Percentiles rank a stretch among this genome's conserved stretches.
Conservation (phyloP, 106 monocot species). For the Cymbidium sinense region DNA sequence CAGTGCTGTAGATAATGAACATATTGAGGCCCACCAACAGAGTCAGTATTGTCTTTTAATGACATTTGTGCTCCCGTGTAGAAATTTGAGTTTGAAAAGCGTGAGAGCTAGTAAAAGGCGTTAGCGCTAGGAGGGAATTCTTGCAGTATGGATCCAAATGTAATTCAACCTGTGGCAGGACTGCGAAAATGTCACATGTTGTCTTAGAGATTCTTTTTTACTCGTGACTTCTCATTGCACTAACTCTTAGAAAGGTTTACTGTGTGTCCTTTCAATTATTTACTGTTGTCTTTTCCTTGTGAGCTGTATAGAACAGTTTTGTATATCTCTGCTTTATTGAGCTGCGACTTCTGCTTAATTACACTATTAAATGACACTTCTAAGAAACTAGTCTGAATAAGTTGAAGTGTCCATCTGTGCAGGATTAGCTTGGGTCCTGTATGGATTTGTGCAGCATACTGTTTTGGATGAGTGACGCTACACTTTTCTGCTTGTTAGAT, state of each 20-base stretch:
- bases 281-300: not conserved
- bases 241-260: not conserved
- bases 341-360: not conserved
- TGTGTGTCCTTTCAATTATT: not conserved
- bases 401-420: not conserved
- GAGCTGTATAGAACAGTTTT: not conserved
- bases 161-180: not conserved
- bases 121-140: not conserved
- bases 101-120: not conserved
- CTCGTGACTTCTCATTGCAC: conserved; percentile 12
- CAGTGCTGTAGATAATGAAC: too few species aligned
- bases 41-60: too few species aligned
- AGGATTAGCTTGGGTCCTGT: not conserved
- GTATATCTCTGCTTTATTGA: not conserved
- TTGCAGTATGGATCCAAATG: not conserved
- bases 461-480: not conserved
- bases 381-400: not conserved
- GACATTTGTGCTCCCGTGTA: too few species aligned
- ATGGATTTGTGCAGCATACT: not conserved
- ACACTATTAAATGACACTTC: not conserved
- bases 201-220: conserved; percentile 11
- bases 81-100: not conserved
- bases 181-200: conserved; percentile 7
- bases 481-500: not conserved
- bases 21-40: too few species aligned